phyloP scores from a whole-genome alignment of 805 yeast genomes.

The Blastobotrys peoriensis region DNA sequence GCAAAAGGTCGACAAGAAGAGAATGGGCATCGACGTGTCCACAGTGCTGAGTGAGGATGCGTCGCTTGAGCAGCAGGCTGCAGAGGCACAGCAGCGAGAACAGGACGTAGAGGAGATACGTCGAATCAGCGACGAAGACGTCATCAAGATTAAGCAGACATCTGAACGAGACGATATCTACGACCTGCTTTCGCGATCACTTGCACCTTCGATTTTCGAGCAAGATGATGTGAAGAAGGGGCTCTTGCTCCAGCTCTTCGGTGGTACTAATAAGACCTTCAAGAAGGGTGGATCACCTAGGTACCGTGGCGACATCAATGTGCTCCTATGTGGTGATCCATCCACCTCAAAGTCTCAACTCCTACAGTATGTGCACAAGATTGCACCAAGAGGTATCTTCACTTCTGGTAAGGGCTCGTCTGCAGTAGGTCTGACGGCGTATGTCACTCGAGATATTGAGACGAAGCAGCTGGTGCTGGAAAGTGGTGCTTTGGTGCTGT shows the following conservation, averaged over 20 bases:
- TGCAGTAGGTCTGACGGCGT: constrained; percentile 98
- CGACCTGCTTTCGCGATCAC: constrained; percentile 77
- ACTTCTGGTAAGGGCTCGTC: constrained; percentile 99
- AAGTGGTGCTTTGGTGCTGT: constrained; percentile 90
- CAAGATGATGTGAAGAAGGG: constrained; percentile 97
- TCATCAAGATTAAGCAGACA: constrained; percentile 53
- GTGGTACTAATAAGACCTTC: constrained; percentile 89
- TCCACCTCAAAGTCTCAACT: constrained; percentile 95
- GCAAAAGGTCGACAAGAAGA: constrained; percentile 73
- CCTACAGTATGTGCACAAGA: constrained; percentile 90
- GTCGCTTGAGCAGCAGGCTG: constrained; percentile 29
- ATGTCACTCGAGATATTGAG: constrained; percentile 89
- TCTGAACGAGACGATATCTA: constrained; percentile 73
- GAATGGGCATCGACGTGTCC: constrained; percentile 74
- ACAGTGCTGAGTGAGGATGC: constrained; percentile 37
- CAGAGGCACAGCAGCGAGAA: constrained; percentile 51
- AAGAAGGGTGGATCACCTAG: constrained; percentile 74
- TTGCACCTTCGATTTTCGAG: constrained; percentile 96
- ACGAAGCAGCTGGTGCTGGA: constrained; percentile 91
- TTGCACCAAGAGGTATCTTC: constrained; percentile 96
- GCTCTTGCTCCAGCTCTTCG: constrained; percentile 82
- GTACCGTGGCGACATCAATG: constrained; percentile 92
- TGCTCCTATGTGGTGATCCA: constrained; percentile 94
- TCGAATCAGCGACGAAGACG: constrained; percentile 61
- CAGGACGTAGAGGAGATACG: constrained; percentile 74